A percentile compares a stretch with the other conserved stretches of the same genome.
Evolutionary conservation across 345 rosid genomes (phyloP).

Genomic region (Citrus glauca): DNA sequence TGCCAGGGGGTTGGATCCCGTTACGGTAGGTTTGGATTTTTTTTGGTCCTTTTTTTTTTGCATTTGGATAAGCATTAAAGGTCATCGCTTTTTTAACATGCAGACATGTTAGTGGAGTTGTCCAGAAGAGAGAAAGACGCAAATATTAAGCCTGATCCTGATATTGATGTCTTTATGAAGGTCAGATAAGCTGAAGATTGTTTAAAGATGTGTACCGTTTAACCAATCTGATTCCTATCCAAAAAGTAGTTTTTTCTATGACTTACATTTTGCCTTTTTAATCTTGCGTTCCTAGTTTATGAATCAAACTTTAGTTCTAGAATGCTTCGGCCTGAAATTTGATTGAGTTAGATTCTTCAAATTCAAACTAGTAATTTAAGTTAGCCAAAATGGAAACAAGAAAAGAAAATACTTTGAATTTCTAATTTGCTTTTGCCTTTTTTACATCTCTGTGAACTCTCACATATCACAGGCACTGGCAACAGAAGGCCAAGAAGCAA

Average conservation of each 20-base stretch:
- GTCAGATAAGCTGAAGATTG: conserved; percentile 12
- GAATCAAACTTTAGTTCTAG: no score
- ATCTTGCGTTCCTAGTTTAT: no score
- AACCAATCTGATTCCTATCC: neutral
- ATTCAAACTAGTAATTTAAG: no score
- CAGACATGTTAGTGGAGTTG: conserved; percentile 65
- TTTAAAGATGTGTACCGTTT: neutral
- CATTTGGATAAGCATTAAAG: neutral
- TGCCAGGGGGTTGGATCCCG: conserved; percentile 68
- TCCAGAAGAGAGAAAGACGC: conserved; percentile 73
- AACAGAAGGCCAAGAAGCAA: conserved; percentile 40
- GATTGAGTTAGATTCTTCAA: neutral
- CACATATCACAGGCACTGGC: conserved; percentile 36
- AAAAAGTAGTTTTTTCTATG: neutral
- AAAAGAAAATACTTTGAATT: no score
- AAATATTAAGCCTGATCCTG: conserved; percentile 72
- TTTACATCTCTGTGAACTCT: neutral
- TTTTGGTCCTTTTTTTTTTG: neutral
- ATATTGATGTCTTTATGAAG: conserved; percentile 80
- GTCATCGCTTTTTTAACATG: neutral
- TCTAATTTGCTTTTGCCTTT: neutral
- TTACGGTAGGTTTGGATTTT: conserved; percentile 28
- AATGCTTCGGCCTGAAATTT: no score
- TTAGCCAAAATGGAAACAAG: no score
- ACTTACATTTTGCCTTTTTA: no score